Conservation (phyloP, 805 yeast species). For the Saturnispora gosingensis region DNA sequence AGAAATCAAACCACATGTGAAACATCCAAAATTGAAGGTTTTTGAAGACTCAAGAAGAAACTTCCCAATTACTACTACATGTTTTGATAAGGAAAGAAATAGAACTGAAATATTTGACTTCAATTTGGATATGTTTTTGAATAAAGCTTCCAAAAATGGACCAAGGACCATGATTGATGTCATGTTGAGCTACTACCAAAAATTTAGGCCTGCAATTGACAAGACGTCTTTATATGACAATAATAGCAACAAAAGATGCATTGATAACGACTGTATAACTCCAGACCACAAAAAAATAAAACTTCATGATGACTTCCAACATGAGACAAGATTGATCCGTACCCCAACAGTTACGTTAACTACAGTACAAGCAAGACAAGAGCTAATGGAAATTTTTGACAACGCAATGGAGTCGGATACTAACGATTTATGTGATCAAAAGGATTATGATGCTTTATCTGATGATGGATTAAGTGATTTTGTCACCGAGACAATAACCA, state of each 20-base stretch:
- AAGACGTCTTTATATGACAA: not conserved
- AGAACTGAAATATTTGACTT: slow-evolving; percentile 49
- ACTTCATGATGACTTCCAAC: not conserved
- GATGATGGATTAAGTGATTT: slow-evolving; percentile 27
- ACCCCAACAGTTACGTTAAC: slow-evolving; percentile 77
- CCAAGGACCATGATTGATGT: slow-evolving; percentile 38
- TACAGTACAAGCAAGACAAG: slow-evolving; percentile 67
- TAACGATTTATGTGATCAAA: not conserved
- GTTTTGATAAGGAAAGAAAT: slow-evolving; percentile 45
- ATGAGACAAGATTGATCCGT: slow-evolving; percentile 26
- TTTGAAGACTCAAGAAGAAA: slow-evolving; percentile 30
- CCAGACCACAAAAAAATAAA: slow-evolving; percentile 5
- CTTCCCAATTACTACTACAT: slow-evolving; percentile 39
- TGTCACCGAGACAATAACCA: slow-evolving; percentile 40
- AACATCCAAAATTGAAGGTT: slow-evolving; percentile 22
- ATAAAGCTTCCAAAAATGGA: slow-evolving; percentile 36
- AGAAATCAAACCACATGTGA: slow-evolving; percentile 10
- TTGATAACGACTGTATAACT: not conserved
- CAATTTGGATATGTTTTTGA: slow-evolving; percentile 51
- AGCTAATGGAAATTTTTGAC: slow-evolving; percentile 68
- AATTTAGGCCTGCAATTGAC: slow-evolving; percentile 1
- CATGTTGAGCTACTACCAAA: slow-evolving; percentile 30
- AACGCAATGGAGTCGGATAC: slow-evolving; percentile 27
- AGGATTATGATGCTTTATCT: slow-evolving; percentile 10
- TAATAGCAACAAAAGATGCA: not conserved